Evolutionary conservation across 768 basidiomycete genomes (phyloP), one percentile per base, ranked within the genome.

Genomic region (Pulveroboletus sp.): DNA sequence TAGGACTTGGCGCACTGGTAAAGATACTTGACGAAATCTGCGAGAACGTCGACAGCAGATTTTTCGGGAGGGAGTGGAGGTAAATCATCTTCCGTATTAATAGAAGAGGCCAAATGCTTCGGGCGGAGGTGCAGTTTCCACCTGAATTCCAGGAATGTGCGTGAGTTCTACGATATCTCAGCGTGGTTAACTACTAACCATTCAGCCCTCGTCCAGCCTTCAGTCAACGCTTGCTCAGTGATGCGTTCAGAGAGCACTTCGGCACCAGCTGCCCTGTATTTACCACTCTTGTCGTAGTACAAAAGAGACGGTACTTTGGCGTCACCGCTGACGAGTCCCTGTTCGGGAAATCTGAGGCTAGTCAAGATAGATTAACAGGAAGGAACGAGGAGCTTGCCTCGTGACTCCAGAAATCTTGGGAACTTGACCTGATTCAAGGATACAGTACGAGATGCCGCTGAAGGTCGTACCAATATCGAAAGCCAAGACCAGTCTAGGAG

Each of bases 301-400:
- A 77, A 55, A 33, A 76, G 56, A 1, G 74, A 72, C 0, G 73
- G 75, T 4, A 77, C 72, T 50, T 76, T 78, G 7, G 69, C 71
- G 33, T 73, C 69, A 8, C 70, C 70, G 4, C 69, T 65, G 14
- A 66, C 65, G 5, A 66, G 55, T 37, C 69, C 66, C 47, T 73
- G 13, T 2, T 60, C 66, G 2, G 73, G 75, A 50, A 69, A 76
- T 44, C 76, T 76, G 17, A 4, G 36, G 24, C 37, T 3, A 30
- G 36, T 40, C 32, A 50, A 68, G 46, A 32, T 9, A 18, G 30
- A 2, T 15, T 38, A 13, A 24, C 2, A 24, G 1, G 26, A 36
- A 31, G 24, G 8, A 27, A 40, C 7, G 11, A 27, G 17, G 15
- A 27, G 11, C 32, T 52, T 39, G 17, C 61, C 46, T 53, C 0